Base-by-base conservation (phyloP, 305 asterid species). In the Fraxinus paxiana region DNA sequence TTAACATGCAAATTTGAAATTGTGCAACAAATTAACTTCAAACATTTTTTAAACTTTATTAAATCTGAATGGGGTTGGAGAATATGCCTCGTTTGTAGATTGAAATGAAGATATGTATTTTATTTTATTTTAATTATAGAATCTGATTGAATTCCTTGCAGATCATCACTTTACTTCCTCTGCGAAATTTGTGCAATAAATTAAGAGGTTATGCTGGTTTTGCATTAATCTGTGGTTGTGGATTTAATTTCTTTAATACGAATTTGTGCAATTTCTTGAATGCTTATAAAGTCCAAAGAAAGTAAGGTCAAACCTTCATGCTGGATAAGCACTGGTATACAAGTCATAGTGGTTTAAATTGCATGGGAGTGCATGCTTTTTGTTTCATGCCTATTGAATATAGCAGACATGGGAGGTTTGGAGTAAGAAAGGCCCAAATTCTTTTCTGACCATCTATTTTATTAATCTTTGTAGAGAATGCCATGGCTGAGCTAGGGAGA, bases 401-500 rank as follows among this genome's bases (percentile, higher is more conserved):
- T 51, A 51, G 63, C 20, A 17, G 24, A n/a, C 63, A 51, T n/a
- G 26, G 69, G 13, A 18, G 69, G 69, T 59, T 59, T 59, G 69
- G 69, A 6, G 69, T 59, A 59, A 20, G 30, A 20, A 7, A 20
- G 30, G 30, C 13, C 3, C 69, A 59, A 28, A 6, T 37, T 5
- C 0, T 61, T 75, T 24, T 38, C 31, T 56, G 79, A 67, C 33
- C 65, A 77, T 79, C 13, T 65, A 34, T 13, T 28, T 38, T 34
- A 67, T 61, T 80, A 17, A 82, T 9, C 80, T 63, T 72, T 75
- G 10, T 75, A 96, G 99, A 82, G 84, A 93, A 84, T 87, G 98
- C 98, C 33, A 91, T 96, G 97, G 98, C 98, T 67, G 98, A 96
- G 92, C 93, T 94, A 28, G 99, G 99, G 81, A 96, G 99, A 87